A percentile compares a stretch with the other conserved stretches of the same genome.
These are phyloP conservation scores for Rutidosis leptorrhynchoides DNA, from an alignment of 129 eudicot genomes.

Conservation along the genomic window DNA sequence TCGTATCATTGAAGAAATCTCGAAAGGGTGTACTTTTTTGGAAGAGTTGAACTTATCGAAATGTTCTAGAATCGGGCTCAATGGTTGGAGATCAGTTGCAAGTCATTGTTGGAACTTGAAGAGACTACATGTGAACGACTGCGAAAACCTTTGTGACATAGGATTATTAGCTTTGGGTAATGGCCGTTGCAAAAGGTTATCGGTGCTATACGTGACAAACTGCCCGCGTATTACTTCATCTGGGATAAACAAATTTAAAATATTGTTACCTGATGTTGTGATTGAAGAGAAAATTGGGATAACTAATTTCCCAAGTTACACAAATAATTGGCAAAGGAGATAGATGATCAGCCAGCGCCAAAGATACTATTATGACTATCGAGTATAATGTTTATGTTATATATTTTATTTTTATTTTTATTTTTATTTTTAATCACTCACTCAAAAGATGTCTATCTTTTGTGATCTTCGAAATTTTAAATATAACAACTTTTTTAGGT, in stretches of 20 bases:
- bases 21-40: conserved; percentile 54
- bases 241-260: conserved; percentile 36
- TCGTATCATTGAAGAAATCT: conserved; percentile 35
- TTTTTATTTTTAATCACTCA: too few species aligned
- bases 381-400: too few species aligned
- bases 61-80: conserved; percentile 41
- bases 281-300: conserved; percentile 17
- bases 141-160: conserved; percentile 46
- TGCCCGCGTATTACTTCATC: conserved; percentile 29
- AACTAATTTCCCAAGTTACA: too few species aligned
- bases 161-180: conserved; percentile 48
- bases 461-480: too few species aligned
- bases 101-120: conserved; percentile 44
- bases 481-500: too few species aligned
- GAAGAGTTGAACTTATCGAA: conserved; percentile 63
- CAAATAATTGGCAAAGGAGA: too few species aligned
- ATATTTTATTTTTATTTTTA: too few species aligned
- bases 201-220: conserved; percentile 40
- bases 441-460: too few species aligned
- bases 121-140: conserved; percentile 56
- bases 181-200: conserved; percentile 49
- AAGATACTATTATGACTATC: too few species aligned
- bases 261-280: conserved; percentile 38
- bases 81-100: conserved; percentile 59
- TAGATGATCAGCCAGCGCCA: too few species aligned